These are phyloP conservation scores for Oryza brachyantha DNA, from an alignment of 176 grass and related monocot genomes.

Conservation along the genomic window DNA sequence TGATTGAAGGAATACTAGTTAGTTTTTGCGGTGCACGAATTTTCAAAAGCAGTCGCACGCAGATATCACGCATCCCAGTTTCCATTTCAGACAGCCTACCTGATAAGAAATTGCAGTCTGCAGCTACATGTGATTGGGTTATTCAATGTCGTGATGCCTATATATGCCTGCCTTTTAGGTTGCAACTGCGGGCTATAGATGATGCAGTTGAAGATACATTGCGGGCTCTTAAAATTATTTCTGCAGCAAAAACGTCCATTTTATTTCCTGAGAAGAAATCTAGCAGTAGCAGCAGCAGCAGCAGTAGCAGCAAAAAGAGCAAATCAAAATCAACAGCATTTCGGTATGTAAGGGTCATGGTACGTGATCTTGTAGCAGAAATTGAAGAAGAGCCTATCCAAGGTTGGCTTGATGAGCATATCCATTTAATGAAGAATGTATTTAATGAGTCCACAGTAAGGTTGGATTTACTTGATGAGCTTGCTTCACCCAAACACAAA, in stretches of 20 bases:
- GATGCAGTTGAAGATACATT: constrained; percentile 95
- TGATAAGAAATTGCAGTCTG: constrained; percentile 66
- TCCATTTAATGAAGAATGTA: constrained; percentile 74
- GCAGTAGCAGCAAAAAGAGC: constrained; percentile 54
- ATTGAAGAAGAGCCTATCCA: constrained; percentile 98
- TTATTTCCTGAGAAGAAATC: constrained; percentile 80
- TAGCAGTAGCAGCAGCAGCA: constrained; percentile 40
- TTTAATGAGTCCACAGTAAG: constrained; percentile 58
- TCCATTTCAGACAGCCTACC: constrained; percentile 54
- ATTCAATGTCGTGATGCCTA: constrained; percentile 83
- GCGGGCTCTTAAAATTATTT: constrained; percentile 70
- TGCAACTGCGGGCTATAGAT: constrained; percentile 95
- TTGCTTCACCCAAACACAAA: constrained; percentile 38
- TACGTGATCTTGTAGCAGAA: constrained; percentile 74
- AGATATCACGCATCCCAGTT: constrained; percentile 85
- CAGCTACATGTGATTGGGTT: constrained; percentile 75
- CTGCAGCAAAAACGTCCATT: constrained; percentile 67
- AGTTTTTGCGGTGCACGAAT: constrained; percentile 66
- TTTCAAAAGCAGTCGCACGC: constrained; percentile 74
- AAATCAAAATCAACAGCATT: constrained; percentile 67
- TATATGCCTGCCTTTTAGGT: constrained; percentile 88
- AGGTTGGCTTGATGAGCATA: constrained; percentile 97
- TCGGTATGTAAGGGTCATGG: constrained; percentile 64
- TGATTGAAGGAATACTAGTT: constrained; percentile 73
- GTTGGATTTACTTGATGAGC: constrained; percentile 71